Evolutionary conservation across 1,139 yeast species (phyloP).

Genomic region (Blastobotrys illinoisensis): DNA sequence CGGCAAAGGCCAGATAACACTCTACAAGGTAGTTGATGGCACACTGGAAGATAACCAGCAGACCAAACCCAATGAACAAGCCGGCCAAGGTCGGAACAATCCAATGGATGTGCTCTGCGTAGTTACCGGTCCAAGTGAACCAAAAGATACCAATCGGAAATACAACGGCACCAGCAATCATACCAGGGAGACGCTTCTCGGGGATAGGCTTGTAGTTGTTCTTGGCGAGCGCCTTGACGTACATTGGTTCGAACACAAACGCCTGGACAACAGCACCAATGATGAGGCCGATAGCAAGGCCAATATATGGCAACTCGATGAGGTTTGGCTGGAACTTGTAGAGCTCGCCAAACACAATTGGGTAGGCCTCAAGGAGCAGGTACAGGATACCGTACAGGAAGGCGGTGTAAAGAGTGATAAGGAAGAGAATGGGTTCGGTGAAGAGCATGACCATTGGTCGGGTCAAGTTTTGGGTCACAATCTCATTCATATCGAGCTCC

Average conservation of each 20-base stretch:
- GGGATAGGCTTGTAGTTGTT: slow-evolving; percentile 57
- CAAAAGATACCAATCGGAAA: slow-evolving; percentile 76
- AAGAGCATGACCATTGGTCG: slow-evolving; percentile 68
- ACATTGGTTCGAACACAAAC: slow-evolving; percentile 30
- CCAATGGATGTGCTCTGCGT: slow-evolving; percentile 64
- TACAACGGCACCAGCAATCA: slow-evolving; percentile 59
- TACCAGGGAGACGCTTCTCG: slow-evolving; percentile 68
- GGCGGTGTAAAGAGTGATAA: slow-evolving; percentile 70
- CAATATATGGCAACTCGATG: slow-evolving; percentile 44
- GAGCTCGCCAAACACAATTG: slow-evolving; percentile 60
- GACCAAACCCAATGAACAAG: slow-evolving; percentile 63
- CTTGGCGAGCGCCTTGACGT: slow-evolving; percentile 37
- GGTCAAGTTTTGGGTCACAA: slow-evolving; percentile 60
- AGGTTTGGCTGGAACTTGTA: slow-evolving; percentile 50
- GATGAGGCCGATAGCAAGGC: slow-evolving; percentile 47
- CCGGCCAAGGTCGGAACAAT: slow-evolving; percentile 75
- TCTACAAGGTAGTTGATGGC: slow-evolving; percentile 74
- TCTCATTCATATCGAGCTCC: slow-evolving; percentile 53
- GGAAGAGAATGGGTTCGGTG: slow-evolving; percentile 66
- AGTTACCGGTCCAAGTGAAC: slow-evolving; percentile 81
- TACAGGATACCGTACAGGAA: slow-evolving; percentile 82
- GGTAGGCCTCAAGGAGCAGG: slow-evolving; percentile 71
- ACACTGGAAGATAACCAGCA: slow-evolving; percentile 68
- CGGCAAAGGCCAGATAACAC: slow-evolving; percentile 68
- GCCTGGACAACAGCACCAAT: slow-evolving; percentile 23